Percentiles rank a stretch among this genome's conserved stretches.
Conservation (phyloP, 192 early-diverging fungal species). For the Rhizophagus prolifer region DNA sequence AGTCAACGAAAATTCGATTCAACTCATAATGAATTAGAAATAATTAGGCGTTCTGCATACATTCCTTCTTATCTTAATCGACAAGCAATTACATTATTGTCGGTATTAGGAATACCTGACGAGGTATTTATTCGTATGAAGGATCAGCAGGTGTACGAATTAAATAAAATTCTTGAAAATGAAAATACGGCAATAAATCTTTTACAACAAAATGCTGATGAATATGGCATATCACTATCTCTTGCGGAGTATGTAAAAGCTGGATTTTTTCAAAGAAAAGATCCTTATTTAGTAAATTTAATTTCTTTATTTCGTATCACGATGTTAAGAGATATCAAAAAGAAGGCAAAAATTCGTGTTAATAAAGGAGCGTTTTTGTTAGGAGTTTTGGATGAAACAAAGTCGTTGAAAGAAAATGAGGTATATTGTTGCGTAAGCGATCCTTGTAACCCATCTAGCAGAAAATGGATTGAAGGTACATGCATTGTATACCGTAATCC, state of each 20-base stretch:
- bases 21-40: conserved; percentile 21
- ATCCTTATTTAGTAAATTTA: conserved; percentile 48
- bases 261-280: conserved; percentile 44
- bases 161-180: conserved; percentile 41
- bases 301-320: conserved; percentile 45
- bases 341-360: conserved; percentile 55
- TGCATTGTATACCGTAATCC: conserved; percentile 56
- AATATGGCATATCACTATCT: conserved; percentile 40
- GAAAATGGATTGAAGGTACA: conserved; percentile 36
- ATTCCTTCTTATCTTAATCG: conserved; percentile 61
- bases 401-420: conserved; percentile 42
- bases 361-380: conserved; percentile 52
- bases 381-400: conserved; percentile 56
- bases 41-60: conserved; percentile 41
- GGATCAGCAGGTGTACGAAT: conserved; percentile 36
- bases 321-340: conserved; percentile 48
- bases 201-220: conserved; percentile 44
- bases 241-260: conserved; percentile 43
- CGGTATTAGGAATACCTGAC: conserved; percentile 57
- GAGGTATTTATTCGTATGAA: conserved; percentile 53
- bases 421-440: conserved; percentile 52
- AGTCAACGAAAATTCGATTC: conserved; percentile 63
- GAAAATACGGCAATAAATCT: conserved; percentile 39
- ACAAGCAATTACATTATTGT: conserved; percentile 65
- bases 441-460: conserved; percentile 16